Evolutionary conservation across 2,329 filamentous ascomycete genomes (phyloP), one percentile per base, ranked within the genome.

Genomic region (Cytospora chrysosperma): DNA sequence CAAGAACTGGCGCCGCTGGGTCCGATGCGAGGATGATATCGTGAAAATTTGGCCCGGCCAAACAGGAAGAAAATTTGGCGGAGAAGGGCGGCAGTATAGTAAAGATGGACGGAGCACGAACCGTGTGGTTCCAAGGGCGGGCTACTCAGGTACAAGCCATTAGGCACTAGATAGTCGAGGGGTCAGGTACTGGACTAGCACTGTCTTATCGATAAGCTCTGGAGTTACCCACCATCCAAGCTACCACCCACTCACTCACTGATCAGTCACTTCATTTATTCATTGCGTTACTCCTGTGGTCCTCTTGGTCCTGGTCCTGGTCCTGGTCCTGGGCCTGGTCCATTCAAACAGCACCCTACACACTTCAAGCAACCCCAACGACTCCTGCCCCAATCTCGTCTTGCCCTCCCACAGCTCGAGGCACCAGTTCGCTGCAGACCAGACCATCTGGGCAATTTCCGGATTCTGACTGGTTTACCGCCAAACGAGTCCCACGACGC

Each of bases 21-120:
- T 43, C 13, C 40, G 40, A n/a, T 21, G 49, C 27, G 28, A 53
- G 21, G n/a, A 28, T 34, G 43, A 56, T 34, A 37, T 21, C 26
- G 27, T 54, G 50, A 59, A 62, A 62, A 62, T 59, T 62, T 65
- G 50, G 50, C 59, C 30, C 26, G 34, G 37, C 56, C 27, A 27
- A 34, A n/a, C 19, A 24, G 47, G 19, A 43, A 51, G 62, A 65
- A 63, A 63, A 56, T 56, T 63, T 63, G 63, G 60, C 63, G 59
- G 63, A 57, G 59, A 59, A 17, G 24, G 24, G 40, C 59, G 58
- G 58, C 58, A 61, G 32, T 61, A 55, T n/a, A n/a, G n/a, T n/a
- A n/a, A n/a, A 21, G n/a, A 17, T 26, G 40, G 19, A 43, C n/a
- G 17, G 19, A 43, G 40, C 19, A 21, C 21, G 19, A 15, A 21